phyloP scores from a whole-genome alignment of 2,329 filamentous ascomycete species.

The Dactylellina parvicollis region DNA sequence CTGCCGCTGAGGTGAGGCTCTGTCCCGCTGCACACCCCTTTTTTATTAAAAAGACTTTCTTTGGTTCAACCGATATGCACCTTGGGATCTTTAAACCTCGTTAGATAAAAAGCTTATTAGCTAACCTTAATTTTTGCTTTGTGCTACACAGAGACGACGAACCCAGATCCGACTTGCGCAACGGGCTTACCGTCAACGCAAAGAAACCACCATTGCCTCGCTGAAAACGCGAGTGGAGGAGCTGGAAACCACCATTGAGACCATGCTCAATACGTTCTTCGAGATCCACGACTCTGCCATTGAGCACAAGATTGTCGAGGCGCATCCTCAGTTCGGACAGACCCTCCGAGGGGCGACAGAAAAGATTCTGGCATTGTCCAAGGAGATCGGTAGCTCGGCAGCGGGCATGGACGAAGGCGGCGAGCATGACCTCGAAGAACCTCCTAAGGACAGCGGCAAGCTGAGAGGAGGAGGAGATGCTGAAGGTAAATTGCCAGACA shows the following conservation, averaged over 20 bases:
- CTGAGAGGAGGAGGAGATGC: slow-evolving; percentile 33
- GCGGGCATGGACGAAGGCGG: slow-evolving; percentile 33
- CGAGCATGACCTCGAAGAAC: slow-evolving; percentile 40
- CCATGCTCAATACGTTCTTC: slow-evolving; percentile 78
- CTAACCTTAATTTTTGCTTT: slow-evolving; percentile 51
- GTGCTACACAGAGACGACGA: slow-evolving; percentile 72
- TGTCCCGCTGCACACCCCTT: slow-evolving; percentile 50
- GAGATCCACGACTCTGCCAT: slow-evolving; percentile 71
- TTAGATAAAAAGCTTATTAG: slow-evolving; percentile 30
- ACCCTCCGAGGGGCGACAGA: slow-evolving; percentile 47
- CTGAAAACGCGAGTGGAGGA: slow-evolving; percentile 76
- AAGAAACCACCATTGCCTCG: slow-evolving; percentile 80
- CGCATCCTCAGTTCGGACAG: slow-evolving; percentile 46
- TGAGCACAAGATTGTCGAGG: slow-evolving; percentile 60
- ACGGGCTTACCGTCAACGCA: slow-evolving; percentile 82
- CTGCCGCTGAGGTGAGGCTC: slow-evolving; percentile 75
- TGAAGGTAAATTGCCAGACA: slow-evolving; percentile 54
- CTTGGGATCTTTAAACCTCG: slow-evolving; percentile 22
- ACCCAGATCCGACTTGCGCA: slow-evolving; percentile 90
- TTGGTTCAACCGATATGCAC: slow-evolving; percentile 34
- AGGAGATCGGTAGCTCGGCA: slow-evolving; percentile 45
- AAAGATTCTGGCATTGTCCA: slow-evolving; percentile 46
- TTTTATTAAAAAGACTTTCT: slow-evolving; percentile 17
- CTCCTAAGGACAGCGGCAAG: slow-evolving; percentile 43
- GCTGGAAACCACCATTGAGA: slow-evolving; percentile 75